phyloP scores from a whole-genome alignment of 345 rosid species.

The Ceriops decandra region DNA sequence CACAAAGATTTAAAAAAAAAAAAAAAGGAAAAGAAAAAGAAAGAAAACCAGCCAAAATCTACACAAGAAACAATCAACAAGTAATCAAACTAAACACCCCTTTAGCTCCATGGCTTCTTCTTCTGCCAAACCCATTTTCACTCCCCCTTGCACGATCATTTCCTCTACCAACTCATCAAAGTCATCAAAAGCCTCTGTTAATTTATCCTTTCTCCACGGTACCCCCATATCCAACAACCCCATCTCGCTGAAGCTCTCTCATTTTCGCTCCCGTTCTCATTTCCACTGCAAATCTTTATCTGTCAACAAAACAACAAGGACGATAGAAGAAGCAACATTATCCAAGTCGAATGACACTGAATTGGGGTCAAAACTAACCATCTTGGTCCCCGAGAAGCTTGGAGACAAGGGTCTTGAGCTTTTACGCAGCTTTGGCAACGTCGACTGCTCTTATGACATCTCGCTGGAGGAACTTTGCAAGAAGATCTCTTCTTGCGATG shows the following conservation, averaged over 20 bases:
- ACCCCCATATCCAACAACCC: slow-evolving; percentile 21
- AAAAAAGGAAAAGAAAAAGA: too few species aligned
- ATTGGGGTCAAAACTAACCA: slow-evolving; percentile 28
- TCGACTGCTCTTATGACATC: slow-evolving; percentile 67
- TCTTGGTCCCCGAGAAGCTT: slow-evolving; percentile 81
- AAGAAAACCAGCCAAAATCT: not conserved
- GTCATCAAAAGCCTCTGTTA: slow-evolving; percentile 18
- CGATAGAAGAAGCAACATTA: slow-evolving; percentile 4
- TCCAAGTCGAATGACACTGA: not conserved
- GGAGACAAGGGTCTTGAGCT: slow-evolving; percentile 70
- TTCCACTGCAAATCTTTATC: not conserved
- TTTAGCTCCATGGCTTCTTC: not conserved
- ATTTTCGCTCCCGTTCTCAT: not conserved
- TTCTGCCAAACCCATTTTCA: slow-evolving; percentile 6
- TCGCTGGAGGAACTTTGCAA: slow-evolving; percentile 50
- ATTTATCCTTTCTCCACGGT: slow-evolving; percentile 22
- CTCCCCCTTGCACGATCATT: not conserved
- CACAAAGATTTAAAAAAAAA: not conserved
- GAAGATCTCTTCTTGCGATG: slow-evolving; percentile 55
- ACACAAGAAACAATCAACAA: not conserved
- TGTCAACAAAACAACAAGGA: slow-evolving; percentile 19
- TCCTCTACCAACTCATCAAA: slow-evolving; percentile 16
- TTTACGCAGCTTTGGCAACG: slow-evolving; percentile 44
- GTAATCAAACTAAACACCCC: not conserved
- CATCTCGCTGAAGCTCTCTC: slow-evolving; percentile 18